Evolutionary conservation across 2,329 filamentous ascomycete species (phyloP), one percentile per base, ranked within the genome.

Genomic region (Ilyonectria robusta): DNA sequence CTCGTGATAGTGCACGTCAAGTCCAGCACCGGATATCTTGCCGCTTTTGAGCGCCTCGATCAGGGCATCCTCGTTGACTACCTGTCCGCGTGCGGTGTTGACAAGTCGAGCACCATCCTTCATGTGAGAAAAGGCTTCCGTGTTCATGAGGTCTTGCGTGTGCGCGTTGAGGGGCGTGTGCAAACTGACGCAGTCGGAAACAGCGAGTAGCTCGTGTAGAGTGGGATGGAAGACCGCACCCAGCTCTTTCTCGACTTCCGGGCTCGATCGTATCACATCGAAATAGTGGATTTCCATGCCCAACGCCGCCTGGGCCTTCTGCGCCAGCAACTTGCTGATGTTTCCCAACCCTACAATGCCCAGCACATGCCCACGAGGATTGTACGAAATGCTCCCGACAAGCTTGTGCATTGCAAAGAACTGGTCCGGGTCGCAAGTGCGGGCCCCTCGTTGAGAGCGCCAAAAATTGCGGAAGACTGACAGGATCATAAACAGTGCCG

Each of bases 1-100:
- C 74, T 89, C 87, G 51, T 85, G 72, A 6, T 84, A 84, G 75
- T 88, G 85, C 13, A 89, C 87, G 71, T 89, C 88, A 13, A 89
- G 71, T 0, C 84, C 87, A 0, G 84, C 87, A 2, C 83, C 82
- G 0, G 76, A 76, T 1, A 89, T 46, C 6, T 81, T 81, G 0
- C 85, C 85, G 5, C 75, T 79, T 59, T 86, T 81, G 44, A 89
- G 69, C 0, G 84, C 86, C 6, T 74, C 72, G 1, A 86, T 77
- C 29, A 89, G 71, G 4, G 84, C 86, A 1, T 81, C 81, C 67
- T 89, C 86, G 62, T 89, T 84, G 1, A 89, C 79, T 1, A 89
- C 73, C 54, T 82, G 83, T 0, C 86, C 87, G 2, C 87, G 77
- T 0, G 87, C 85, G 4, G 86, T 87, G 68, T 88, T 89, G 2